Conservation (phyloP, 2,329 filamentous ascomycete species). For the Monilinia aucupariae region DNA sequence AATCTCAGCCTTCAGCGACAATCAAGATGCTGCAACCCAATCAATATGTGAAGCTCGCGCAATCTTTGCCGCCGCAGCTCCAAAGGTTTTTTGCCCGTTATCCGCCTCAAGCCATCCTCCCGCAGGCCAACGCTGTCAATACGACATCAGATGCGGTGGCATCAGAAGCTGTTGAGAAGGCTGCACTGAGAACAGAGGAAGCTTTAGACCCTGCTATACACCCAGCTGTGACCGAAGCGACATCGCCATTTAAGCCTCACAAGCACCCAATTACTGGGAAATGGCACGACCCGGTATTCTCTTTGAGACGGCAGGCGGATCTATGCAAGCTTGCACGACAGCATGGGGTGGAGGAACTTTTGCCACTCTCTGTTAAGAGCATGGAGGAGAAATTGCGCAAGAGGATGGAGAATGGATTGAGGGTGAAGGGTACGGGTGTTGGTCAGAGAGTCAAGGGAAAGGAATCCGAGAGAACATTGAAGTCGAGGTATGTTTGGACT, state of each 20-base stretch:
- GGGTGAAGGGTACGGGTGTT: constrained; percentile 87
- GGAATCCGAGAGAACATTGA: constrained; percentile 80
- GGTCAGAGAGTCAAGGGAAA: constrained; percentile 95
- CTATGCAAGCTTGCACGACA: constrained; percentile 78
- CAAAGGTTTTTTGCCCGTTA: constrained; percentile 85
- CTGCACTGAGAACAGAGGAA: constrained; percentile 24
- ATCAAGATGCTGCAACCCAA: constrained; percentile 23
- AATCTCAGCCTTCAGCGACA: constrained; percentile 9
- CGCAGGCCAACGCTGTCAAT: constrained; percentile 33
- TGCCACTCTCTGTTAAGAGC: constrained; percentile 73
- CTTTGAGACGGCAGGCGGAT: constrained; percentile 81
- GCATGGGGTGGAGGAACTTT: constrained; percentile 72
- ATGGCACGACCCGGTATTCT: constrained; percentile 80
- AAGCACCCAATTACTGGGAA: constrained; percentile 73
- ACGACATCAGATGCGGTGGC: constrained; percentile 39
- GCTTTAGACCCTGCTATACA: constrained; percentile 25
- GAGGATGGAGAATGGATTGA: constrained; percentile 71
- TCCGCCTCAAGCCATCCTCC: constrained; percentile 62
- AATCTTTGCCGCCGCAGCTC: constrained; percentile 69
- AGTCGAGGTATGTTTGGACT: constrained; percentile 54
- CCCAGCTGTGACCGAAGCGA: constrained; percentile 45
- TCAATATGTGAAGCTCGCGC: constrained; percentile 50
- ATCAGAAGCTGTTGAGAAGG: constrained; percentile 37
- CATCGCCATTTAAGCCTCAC: constrained; percentile 66
- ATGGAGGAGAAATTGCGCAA: constrained; percentile 64